Base-by-base conservation (phyloP, 371 early-diverging fungal genomes). In the Mortierella polycephala region DNA sequence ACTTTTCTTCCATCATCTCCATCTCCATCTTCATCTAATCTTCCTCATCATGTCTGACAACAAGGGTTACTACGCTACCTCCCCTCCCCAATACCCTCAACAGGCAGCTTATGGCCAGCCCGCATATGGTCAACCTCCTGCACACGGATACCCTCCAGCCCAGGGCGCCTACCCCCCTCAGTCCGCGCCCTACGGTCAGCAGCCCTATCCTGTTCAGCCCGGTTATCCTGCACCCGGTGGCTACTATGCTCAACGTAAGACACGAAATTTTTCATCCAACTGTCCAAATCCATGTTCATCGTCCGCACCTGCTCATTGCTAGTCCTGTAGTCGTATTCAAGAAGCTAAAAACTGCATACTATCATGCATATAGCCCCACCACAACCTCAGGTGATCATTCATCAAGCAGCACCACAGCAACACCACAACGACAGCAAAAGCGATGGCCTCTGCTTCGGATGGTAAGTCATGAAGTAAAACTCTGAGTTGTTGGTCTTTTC, bases 381-480 rank as follows among this genome's bases (percentile, higher is more conserved):
- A n/a, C 71, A 75, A n/a, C 76, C 70, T 12, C 60, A 60, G 50
- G 58, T 69, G 20, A 66, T 75, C 51, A 63, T 75, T 47, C 72
- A 71, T 40, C 63, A 69, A 51, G 23, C 60, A 23, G 53, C 66
- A 18, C 55, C 53, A 14, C 39, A 62, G 5, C 60, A 40, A 30
- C 71, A 40, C 18, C 51, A 72, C 23, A 47, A 67, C 37, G 58
- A 67, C 67, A 57, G 40, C 68, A 63, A 63, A 13, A 40, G 16
- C 30, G 71, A 75, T 10, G 76, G 63, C 50, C 47, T 75, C 49
- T 75, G 76, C 67, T 49, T 75, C 21, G 76, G 76, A 75, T 75
- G 76, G 76, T 75, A 70, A 50, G 64, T 53, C 20, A 5, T 40
- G 7, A 4, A 30, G 30, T 30, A 30, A 30, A 30, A 30, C 14